Base-by-base conservation (phyloP, 139 green algal genomes). In the Microglena sp. region DNA sequence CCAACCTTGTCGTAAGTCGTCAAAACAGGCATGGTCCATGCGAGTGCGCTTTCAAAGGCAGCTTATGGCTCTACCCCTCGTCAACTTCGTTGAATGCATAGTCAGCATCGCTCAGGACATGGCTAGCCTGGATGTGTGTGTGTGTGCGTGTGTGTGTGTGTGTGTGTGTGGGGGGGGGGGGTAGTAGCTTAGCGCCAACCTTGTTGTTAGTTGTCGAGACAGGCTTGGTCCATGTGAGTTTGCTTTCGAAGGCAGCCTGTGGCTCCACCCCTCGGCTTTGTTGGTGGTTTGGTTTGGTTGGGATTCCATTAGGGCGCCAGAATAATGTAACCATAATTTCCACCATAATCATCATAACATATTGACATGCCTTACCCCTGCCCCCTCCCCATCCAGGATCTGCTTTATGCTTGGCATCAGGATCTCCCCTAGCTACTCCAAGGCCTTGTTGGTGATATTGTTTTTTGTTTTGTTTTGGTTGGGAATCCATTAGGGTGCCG, bases 261-360 rank as follows among this genome's bases (percentile, higher is more conserved):
- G 92, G 31, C 89, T 80, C 6, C 68, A 72, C 57, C 94, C 89
- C 28, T 21, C 71, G 32, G 95, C 74, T 53, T 88, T 72, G 68
- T 96, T 97, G 45, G 55, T 78, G 8, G 73, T 63, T 72, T 83
- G 67, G n/a, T n/a, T n/a, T n/a, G n/a, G n/a, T n/a, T n/a, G n/a
- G n/a, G n/a, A n/a, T n/a, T n/a, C n/a, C n/a, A n/a, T n/a, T n/a
- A n/a, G n/a, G n/a, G n/a, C n/a, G n/a, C n/a, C n/a, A n/a, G n/a
- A n/a, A n/a, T n/a, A n/a, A n/a, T n/a, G n/a, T n/a, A n/a, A n/a
- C n/a, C n/a, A n/a, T 2, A 63, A 11, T n/a, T n/a, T n/a, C n/a
- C n/a, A n/a, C n/a, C n/a, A n/a, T n/a, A n/a, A n/a, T n/a, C n/a
- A n/a, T n/a, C n/a, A n/a, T n/a, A n/a, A n/a, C n/a, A n/a, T n/a